phyloP scores from a whole-genome alignment of 139 green algal species.

The Axilococcus clingmanii region DNA sequence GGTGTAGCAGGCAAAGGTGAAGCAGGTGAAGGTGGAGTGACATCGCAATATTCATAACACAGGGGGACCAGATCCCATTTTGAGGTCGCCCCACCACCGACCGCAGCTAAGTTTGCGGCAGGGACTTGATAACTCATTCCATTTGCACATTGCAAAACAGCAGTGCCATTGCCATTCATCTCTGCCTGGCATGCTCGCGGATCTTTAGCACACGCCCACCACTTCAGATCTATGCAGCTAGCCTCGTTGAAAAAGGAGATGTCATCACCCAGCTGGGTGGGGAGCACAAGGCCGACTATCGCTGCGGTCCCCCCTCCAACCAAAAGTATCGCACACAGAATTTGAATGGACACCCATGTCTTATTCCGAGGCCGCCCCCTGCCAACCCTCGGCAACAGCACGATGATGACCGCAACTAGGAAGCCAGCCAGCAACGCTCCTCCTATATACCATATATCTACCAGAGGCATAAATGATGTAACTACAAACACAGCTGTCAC shows the following conservation, averaged over 20 bases:
- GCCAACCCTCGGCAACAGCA: conserved; percentile 2
- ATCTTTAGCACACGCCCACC: no score
- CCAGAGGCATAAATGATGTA: conserved; percentile 22
- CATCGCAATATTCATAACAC: no score
- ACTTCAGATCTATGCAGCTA: conserved; percentile 12
- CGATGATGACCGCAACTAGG: not conserved
- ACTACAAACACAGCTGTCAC: conserved; percentile 13
- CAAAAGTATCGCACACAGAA: conserved; percentile 5
- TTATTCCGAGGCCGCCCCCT: not conserved
- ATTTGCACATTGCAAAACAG: no score
- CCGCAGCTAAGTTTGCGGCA: no score
- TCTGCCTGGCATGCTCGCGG: no score
- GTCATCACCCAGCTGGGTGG: not conserved
- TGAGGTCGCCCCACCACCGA: no score
- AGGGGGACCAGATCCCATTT: no score
- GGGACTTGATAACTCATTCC: no score
- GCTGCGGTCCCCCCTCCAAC: not conserved
- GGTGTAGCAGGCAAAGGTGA: no score
- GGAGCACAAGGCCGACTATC: conserved; percentile 8
- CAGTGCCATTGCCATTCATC: no score
- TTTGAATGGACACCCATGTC: not conserved
- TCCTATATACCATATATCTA: conserved; percentile 17
- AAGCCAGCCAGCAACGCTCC: conserved; percentile 7
- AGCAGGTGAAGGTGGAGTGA: no score
- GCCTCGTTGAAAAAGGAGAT: conserved; percentile 1